Evolutionary conservation across 108 stramenopile genomes (phyloP), one percentile per base, ranked within the genome.

Genomic region (Fistulifera solaris): DNA sequence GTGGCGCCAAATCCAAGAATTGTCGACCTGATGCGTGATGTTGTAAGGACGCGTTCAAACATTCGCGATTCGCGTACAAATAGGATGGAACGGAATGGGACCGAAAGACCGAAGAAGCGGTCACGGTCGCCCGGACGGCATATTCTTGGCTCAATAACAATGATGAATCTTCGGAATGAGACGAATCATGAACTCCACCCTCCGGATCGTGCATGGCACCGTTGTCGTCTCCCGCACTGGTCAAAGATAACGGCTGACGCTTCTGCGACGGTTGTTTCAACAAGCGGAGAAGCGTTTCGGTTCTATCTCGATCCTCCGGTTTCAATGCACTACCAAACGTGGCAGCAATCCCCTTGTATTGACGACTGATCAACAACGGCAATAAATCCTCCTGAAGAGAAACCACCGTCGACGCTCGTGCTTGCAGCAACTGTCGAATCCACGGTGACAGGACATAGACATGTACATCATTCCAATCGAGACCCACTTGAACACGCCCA

Each of bases 381-480:
- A 89, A 23, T 40, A 89, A 69, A 60, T 84, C 88, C 17, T 68
- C 71, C 55, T 81, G 77, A 38, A 77, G 24, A 22, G 76, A 66
- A 13, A 68, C 38, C 12, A 70, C 35, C 40, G 68, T 68, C 5
- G 47, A 41, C 12, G 70, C 65, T 47, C 84, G 62, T 10, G 58
- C 70, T 21, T 62, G 39, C 12, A 86, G 38, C 56, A 89, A 59
- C 22, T 72, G 63, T 28, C 83, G 66, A 7, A 84, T 80, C 86
- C 90, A 88, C 19, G 87, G 87, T 3, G 84, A 71, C 14, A 93
- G 62, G 15, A 75, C 79, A 68, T 87, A 93, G 10, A 83, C 67
- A 65, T 88, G 90, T 13, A 88, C 66, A 70, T 93, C 90, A 40
- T 25, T 73, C 71, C 78, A 75, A 47, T 67, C 59, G 17, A 64